Percentiles rank a stretch among this genome's conserved stretches.
These are phyloP conservation scores for Bjerkandera adusta DNA, from an alignment of 1,284 basidiomycete species.

Conservation along the genomic window DNA sequence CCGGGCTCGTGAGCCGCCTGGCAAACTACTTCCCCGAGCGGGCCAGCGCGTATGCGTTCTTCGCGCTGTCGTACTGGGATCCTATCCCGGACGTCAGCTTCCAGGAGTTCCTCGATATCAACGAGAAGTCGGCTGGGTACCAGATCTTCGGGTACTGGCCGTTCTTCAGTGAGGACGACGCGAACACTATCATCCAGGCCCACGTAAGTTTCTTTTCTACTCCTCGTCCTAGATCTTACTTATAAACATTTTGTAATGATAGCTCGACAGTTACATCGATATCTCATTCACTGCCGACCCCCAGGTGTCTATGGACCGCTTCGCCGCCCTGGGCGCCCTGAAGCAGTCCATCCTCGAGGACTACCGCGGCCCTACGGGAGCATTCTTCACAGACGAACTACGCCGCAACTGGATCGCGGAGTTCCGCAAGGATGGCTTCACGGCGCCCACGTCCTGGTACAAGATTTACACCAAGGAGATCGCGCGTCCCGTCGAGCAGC, in stretches of 20 bases:
- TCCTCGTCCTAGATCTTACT: background rate
- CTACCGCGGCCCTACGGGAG: conserved; percentile 18
- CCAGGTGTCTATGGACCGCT: conserved; percentile 27
- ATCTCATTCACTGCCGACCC: conserved; percentile 29
- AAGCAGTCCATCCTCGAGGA: conserved; percentile 31
- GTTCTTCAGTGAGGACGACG: conserved; percentile 32
- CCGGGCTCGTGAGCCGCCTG: conserved; percentile 21
- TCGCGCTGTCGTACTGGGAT: conserved; percentile 35
- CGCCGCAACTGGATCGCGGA: conserved; percentile 19
- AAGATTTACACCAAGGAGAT: conserved; percentile 25
- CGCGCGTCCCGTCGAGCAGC: conserved; percentile 23
- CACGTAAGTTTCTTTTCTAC: background rate
- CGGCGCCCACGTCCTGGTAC: conserved; percentile 34
- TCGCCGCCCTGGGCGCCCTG: conserved; percentile 33
- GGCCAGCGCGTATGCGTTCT: conserved; percentile 31
- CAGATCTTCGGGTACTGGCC: conserved; percentile 39
- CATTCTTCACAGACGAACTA: conserved; percentile 32
- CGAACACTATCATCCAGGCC: background rate
- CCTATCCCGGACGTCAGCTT: conserved; percentile 7
- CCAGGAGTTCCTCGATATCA: background rate
- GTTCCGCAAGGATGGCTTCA: conserved; percentile 28
- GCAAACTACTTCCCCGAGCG: conserved; percentile 24
- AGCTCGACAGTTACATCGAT: conserved; percentile 30
- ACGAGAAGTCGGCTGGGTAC: conserved; percentile 23
- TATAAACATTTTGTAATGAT: background rate